These are phyloP conservation scores for Cicer judaicum DNA, from an alignment of 306 rosid genomes.

Conservation along the genomic window DNA sequence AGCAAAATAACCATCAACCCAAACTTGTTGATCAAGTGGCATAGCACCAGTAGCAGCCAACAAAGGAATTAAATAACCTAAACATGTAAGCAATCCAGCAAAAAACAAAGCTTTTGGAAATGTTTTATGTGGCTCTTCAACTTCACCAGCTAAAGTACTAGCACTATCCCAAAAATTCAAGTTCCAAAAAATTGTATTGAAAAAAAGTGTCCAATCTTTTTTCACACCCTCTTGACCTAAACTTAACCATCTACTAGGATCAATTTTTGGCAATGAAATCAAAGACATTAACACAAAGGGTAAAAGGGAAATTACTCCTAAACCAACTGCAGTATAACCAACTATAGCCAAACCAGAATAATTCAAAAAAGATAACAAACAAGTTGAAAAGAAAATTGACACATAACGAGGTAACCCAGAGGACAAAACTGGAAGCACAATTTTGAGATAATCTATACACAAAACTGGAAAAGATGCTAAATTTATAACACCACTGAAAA, in stretches of 20 bases:
- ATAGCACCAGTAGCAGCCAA: constrained; percentile 58
- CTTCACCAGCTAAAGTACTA: constrained; percentile 69
- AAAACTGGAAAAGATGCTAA: constrained; percentile 65
- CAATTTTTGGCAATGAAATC: constrained; percentile 63
- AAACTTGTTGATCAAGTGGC: constrained; percentile 47
- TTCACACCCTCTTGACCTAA: constrained; percentile 50
- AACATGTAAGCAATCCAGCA: constrained; percentile 61
- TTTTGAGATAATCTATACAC: constrained; percentile 61
- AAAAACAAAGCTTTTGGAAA: constrained; percentile 63
- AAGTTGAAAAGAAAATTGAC: constrained; percentile 49
- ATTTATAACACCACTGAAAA: constrained; percentile 64
- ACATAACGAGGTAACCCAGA: constrained; percentile 47
- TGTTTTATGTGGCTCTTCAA: constrained; percentile 57
- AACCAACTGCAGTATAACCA: constrained; percentile 57
- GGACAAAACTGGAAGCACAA: constrained; percentile 43
- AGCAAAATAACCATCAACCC: constrained; percentile 65
- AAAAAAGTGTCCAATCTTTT: constrained; percentile 60
- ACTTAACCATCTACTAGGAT: constrained; percentile 59
- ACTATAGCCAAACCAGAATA: constrained; percentile 65
- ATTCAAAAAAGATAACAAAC: constrained; percentile 55
- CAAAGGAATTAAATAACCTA: constrained; percentile 57
- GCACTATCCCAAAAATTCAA: constrained; percentile 77
- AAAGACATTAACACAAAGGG: constrained; percentile 58
- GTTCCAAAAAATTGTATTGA: constrained; percentile 72
- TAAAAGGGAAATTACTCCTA: constrained; percentile 59